A percentile compares a stretch with the other conserved stretches of the same genome.
These are phyloP conservation scores for Meredithiella fracta DNA, from an alignment of 2,329 filamentous ascomycete species.

Conservation along the genomic window DNA sequence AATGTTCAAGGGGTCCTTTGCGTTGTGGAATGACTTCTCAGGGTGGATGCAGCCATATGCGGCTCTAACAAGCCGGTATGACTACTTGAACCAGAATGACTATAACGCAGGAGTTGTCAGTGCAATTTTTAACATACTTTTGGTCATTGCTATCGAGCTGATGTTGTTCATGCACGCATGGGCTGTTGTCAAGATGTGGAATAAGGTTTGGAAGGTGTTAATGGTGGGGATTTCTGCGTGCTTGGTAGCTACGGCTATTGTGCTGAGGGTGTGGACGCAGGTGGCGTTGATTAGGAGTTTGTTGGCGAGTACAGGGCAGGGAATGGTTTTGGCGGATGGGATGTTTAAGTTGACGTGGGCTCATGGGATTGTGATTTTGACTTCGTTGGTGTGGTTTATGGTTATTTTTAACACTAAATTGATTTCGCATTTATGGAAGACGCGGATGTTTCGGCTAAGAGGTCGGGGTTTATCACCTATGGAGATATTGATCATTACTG, in stretches of 20 bases:
- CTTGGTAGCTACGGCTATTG: slow-evolving; percentile 18
- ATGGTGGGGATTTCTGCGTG: slow-evolving; percentile 17
- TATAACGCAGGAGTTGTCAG: slow-evolving; percentile 14
- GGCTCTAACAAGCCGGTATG: slow-evolving; percentile 38
- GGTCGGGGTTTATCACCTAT: slow-evolving; percentile 30
- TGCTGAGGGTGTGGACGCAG: slow-evolving; percentile 15
- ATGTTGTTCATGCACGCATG: slow-evolving; percentile 37
- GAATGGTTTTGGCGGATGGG: background rate
- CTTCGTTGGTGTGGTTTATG: slow-evolving; percentile 33
- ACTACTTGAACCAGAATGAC: slow-evolving; percentile 12
- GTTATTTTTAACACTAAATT: slow-evolving; percentile 38
- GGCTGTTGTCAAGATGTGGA: slow-evolving; percentile 36
- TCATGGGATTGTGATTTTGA: slow-evolving; percentile 18
- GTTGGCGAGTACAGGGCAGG: background rate
- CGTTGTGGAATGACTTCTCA: slow-evolving; percentile 43
- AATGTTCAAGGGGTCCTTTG: slow-evolving; percentile 40
- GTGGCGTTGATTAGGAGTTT: background rate
- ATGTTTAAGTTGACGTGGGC: background rate
- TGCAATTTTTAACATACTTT: slow-evolving; percentile 19
- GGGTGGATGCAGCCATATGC: slow-evolving; percentile 46
- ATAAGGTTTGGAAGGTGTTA: slow-evolving; percentile 21
- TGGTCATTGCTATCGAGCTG: slow-evolving; percentile 30
- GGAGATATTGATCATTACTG: slow-evolving; percentile 39
- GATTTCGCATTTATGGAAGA: slow-evolving; percentile 30
- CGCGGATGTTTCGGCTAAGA: slow-evolving; percentile 30